Evolutionary conservation across 495 filamentous ascomycete species (phyloP), one percentile per base, ranked within the genome.

Genomic region (Penicillium diatomitis): DNA sequence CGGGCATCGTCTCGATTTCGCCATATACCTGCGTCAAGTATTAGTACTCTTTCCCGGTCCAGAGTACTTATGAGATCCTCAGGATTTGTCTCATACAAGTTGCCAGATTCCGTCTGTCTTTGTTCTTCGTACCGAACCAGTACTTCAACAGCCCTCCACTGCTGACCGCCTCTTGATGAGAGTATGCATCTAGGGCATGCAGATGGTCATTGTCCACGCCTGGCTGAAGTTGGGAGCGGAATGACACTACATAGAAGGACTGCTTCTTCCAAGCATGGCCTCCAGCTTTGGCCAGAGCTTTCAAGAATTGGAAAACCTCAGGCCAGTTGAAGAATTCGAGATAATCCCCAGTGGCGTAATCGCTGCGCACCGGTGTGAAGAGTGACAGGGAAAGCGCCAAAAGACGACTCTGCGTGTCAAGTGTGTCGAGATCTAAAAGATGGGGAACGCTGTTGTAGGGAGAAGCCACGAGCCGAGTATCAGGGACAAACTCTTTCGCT

Each of bases 121-220:
- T 70, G 67, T 88, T 78, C 32, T 85, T 85, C 31, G 63, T 65
- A 9, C 85, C 85, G 61, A 86, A 90, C 87, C 87, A 92, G 68
- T 90, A 90, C 78, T 94, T 92, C 57, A 95, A 68, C 58, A 96
- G 73, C n/a, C 90, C 89, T 2, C 88, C 88, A 53, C 81, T 84
- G 33, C 71, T 71, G 4, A 77, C 81, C 8, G 90, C 90, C 64
- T 95, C 88, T 30, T 73, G 71, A 57, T 94, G 89, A 8, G 87
- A 85, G 40, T 77, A 75, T 54, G 78, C 78, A 63, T 96, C 90
- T 49, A 95, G 66, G 11, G 68, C 69, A 44, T 78, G 77, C 9
- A 96, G 69, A 32, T 81, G 69, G 4, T 76, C 73, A 46, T 75
- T 73, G 51, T 86, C 77, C 0, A 79, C 82, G 6, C 71, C 76